Percentiles rank a stretch among this genome's conserved stretches.
These are phyloP conservation scores for Anisogramma anomala DNA, from an alignment of 2,329 filamentous ascomycete species.

Conservation along the genomic window DNA sequence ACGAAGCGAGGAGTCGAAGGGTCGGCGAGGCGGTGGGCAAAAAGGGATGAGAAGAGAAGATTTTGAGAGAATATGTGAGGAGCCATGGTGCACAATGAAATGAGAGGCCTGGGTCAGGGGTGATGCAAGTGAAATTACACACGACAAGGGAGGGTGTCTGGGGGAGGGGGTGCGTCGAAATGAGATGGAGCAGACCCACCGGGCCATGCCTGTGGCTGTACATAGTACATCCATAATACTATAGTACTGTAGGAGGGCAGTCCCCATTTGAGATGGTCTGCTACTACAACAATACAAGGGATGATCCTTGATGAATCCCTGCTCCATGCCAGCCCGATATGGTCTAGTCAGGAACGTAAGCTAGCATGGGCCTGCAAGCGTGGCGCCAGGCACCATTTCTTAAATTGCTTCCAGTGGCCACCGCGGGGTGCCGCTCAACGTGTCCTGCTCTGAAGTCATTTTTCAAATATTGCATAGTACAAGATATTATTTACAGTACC, in stretches of 20 bases:
- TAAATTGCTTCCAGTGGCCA: no score
- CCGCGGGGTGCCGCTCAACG: no score
- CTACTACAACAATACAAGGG: background rate
- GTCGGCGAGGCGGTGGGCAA: slow-evolving; percentile 19
- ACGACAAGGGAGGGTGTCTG: slow-evolving; percentile 12
- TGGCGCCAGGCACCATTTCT: background rate
- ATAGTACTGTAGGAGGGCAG: no score
- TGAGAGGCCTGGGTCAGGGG: slow-evolving; percentile 6
- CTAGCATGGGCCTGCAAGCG: background rate
- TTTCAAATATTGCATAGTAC: no score
- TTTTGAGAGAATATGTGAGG: slow-evolving; percentile 5
- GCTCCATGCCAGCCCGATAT: background rate
- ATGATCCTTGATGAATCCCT: background rate
- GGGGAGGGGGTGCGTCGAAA: background rate
- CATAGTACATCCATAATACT: no score
- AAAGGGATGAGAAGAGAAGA: slow-evolving; percentile 14
- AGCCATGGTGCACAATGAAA: background rate
- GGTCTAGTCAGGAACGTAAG: background rate
- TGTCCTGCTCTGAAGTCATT: no score
- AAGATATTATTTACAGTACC: no score
- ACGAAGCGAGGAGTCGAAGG: slow-evolving; percentile 15
- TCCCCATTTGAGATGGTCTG: no score
- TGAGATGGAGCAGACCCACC: background rate
- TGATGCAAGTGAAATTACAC: slow-evolving; percentile 18
- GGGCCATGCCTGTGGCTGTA: no score